A percentile compares a stretch with the other conserved stretches of the same genome.
Conservation (phyloP, 192 early-diverging fungal genomes). For the Podila epigama region DNA sequence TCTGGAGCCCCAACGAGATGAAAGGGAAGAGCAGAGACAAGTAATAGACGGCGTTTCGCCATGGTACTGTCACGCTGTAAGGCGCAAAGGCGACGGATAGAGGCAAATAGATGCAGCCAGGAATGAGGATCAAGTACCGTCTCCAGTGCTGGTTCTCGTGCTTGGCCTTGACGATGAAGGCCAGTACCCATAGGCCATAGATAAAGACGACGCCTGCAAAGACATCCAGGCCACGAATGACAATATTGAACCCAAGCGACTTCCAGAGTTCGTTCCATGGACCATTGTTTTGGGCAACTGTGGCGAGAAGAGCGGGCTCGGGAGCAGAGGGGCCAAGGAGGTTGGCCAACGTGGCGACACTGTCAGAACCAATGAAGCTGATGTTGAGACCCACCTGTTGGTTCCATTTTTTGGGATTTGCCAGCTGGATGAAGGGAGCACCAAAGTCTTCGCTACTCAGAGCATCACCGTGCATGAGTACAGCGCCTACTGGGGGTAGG, state of each 20-base stretch:
- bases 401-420: slow-evolving; percentile 32
- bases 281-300: slow-evolving; percentile 16
- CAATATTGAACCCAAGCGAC: slow-evolving; percentile 22
- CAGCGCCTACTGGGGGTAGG: slow-evolving; percentile 29
- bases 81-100: slow-evolving; percentile 46
- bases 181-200: slow-evolving; percentile 40
- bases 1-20: slow-evolving; percentile 43
- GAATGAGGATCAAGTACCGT: slow-evolving; percentile 28
- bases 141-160: slow-evolving; percentile 18
- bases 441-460: slow-evolving; percentile 36
- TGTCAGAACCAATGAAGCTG: slow-evolving; percentile 24
- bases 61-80: slow-evolving; percentile 38
- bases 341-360: background rate
- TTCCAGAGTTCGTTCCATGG: slow-evolving; percentile 44
- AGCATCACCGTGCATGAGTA: slow-evolving; percentile 42
- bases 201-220: slow-evolving; percentile 11
- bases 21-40: slow-evolving; percentile 39
- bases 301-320: slow-evolving; percentile 16
- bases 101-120: slow-evolving; percentile 35
- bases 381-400: slow-evolving; percentile 20
- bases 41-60: slow-evolving; percentile 44
- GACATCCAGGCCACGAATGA: slow-evolving; percentile 33
- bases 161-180: slow-evolving; percentile 20
- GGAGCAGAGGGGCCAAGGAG: background rate
- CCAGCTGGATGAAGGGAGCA: slow-evolving; percentile 36